A percentile compares a stretch with the other conserved stretches of the same genome.
Conservation (phyloP, 148 eudicot genomes). For the Camellia granthamiana region DNA sequence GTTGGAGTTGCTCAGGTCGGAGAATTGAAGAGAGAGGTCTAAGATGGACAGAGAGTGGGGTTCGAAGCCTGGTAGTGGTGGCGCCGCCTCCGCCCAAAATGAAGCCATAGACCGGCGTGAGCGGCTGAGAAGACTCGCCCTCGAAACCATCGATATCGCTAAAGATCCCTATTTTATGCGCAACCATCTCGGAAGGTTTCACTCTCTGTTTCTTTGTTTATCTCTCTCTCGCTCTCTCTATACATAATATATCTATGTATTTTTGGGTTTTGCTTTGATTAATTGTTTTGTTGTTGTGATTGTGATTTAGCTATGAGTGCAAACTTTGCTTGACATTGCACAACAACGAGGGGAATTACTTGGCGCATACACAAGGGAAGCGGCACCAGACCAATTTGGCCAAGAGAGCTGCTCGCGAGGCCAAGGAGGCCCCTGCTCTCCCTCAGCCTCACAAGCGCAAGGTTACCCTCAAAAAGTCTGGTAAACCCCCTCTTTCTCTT, state of each 20-base stretch:
- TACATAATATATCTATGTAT: neutral
- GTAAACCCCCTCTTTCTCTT: constrained; percentile 25
- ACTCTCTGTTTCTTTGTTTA: neutral
- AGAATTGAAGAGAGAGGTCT: constrained; percentile 4
- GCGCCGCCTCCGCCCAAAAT: constrained; percentile 93
- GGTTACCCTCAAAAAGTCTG: constrained; percentile 53
- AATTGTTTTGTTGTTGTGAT: neutral
- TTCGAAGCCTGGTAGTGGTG: constrained; percentile 98
- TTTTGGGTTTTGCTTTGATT: neutral
- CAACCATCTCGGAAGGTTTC: constrained; percentile 85
- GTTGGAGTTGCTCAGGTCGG: neutral
- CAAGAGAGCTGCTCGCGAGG: constrained; percentile 96
- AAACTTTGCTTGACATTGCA: constrained; percentile 89
- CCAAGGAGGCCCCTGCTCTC: constrained; percentile 92
- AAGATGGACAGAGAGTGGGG: constrained; percentile 97
- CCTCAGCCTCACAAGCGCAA: constrained; percentile 92
- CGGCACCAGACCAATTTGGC: constrained; percentile 97
- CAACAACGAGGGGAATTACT: constrained; percentile 95
- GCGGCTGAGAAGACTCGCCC: constrained; percentile 82
- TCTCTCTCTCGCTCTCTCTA: neutral
- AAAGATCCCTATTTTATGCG: constrained; percentile 99
- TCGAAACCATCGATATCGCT: constrained; percentile 93
- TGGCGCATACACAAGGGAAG: constrained; percentile 98
- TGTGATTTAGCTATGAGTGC: constrained; percentile 68
- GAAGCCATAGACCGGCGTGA: constrained; percentile 98